Percentiles rank a stretch among this genome's conserved stretches.
Conservation (phyloP, 148 eudicot genomes). For the Dianthus caryophyllus region DNA sequence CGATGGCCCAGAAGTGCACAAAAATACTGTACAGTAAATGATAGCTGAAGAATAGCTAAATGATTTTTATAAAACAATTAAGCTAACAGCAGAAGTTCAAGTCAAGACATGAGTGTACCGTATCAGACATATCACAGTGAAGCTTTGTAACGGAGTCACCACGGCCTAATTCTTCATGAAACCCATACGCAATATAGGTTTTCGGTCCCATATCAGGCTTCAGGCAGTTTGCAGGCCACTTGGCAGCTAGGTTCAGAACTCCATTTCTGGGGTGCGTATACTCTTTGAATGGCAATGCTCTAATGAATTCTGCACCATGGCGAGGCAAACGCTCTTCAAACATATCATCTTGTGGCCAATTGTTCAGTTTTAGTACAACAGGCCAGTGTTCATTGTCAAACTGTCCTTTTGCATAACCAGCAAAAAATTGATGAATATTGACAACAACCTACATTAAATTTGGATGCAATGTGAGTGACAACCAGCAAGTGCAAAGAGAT, state of each 20-base stretch:
- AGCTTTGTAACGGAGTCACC: constrained; percentile 77
- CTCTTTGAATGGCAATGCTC: constrained; percentile 64
- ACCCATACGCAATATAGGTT: constrained; percentile 72
- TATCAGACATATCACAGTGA: too few relatives aligned
- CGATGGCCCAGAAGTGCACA: too few relatives aligned
- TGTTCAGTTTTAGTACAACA: constrained; percentile 53
- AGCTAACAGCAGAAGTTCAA: too few relatives aligned
- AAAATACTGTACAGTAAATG: too few relatives aligned
- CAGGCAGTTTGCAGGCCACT: constrained; percentile 32
- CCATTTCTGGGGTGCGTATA: constrained; percentile 65
- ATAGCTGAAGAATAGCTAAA: too few relatives aligned
- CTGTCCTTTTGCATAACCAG: constrained; percentile 39
- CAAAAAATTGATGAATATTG: constrained; percentile 50
- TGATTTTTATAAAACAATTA: too few relatives aligned
- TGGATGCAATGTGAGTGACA: neutral
- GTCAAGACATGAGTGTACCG: constrained; percentile 67
- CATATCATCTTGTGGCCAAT: constrained; percentile 66
- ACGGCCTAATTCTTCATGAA: constrained; percentile 57
- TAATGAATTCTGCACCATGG: constrained; percentile 56
- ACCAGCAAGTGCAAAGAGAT: neutral
- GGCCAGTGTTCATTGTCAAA: constrained; percentile 34
- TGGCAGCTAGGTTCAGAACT: constrained; percentile 54
- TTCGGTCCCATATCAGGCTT: constrained; percentile 80
- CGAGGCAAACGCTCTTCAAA: constrained; percentile 68
- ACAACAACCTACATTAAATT: constrained; percentile 43